Evolutionary conservation across 345 rosid genomes (phyloP).

Genomic region (Boechera stricta): DNA sequence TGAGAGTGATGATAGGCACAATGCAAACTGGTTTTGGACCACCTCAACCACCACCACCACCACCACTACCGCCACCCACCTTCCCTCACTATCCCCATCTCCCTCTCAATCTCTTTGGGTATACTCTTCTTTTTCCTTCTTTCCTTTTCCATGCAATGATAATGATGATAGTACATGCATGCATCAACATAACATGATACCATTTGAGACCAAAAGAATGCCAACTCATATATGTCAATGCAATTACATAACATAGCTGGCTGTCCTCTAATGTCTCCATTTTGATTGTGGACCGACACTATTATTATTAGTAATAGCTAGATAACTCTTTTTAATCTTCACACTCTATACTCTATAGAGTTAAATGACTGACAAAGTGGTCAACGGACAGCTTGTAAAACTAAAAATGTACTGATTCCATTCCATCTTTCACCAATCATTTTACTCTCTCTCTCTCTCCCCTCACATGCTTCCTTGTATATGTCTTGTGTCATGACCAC

Average conservation of each 20-base stretch:
- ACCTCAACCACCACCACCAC: conserved; percentile 60
- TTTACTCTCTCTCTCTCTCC: conserved; percentile 4
- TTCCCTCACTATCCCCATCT: conserved; percentile 90
- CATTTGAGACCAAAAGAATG: conserved; percentile 26
- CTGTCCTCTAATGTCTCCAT: conserved; percentile 42
- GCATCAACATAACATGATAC: conserved; percentile 34
- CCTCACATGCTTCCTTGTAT: conserved; percentile 41
- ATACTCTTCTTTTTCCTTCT: conserved; percentile 7
- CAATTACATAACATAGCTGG: conserved; percentile 40
- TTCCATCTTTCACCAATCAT: conserved; percentile 44
- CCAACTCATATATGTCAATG: conserved; percentile 33
- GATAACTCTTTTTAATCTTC: background rate
- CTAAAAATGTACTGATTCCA: conserved; percentile 34
- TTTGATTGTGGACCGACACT: conserved; percentile 44
- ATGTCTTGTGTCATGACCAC: conserved; percentile 41
- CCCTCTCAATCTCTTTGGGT: conserved; percentile 80
- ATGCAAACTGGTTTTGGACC: conserved; percentile 76
- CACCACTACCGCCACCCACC: conserved; percentile 68
- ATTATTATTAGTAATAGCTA: conserved; percentile 16
- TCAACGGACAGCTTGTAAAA: conserved; percentile 49
- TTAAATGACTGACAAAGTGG: conserved; percentile 41
- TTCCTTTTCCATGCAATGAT: conserved; percentile 2
- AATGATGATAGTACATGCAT: conserved; percentile 27
- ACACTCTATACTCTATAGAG: background rate
- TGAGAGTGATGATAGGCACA: conserved; percentile 68